A percentile compares a stretch with the other conserved stretches of the same genome.
Conservation (phyloP, 306 rosid genomes). For the Ceratonia siliqua region DNA sequence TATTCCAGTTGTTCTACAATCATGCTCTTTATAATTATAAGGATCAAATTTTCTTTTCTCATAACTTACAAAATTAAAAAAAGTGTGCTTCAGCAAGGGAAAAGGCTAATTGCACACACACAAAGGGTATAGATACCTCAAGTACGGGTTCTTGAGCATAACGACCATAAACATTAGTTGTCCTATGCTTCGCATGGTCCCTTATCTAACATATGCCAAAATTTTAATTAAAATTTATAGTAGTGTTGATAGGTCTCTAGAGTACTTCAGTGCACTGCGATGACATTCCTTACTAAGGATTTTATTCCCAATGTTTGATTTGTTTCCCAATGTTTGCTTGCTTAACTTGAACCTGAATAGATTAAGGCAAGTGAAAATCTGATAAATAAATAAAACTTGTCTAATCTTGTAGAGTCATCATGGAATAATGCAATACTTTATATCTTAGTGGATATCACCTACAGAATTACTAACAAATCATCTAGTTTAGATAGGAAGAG, state of each 20-base stretch:
- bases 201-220: conserved; percentile 71
- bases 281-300: conserved; percentile 53
- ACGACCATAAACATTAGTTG: conserved; percentile 48
- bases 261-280: conserved; percentile 21
- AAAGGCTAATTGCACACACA: neutral
- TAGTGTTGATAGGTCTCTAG: neutral
- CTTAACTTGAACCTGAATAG: conserved; percentile 53
- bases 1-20: neutral
- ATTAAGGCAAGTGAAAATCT: neutral
- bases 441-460: neutral
- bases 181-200: conserved; percentile 42
- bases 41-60: neutral
- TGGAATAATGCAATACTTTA: neutral
- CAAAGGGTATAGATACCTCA: conserved; percentile 59
- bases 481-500: neutral
- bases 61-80: neutral
- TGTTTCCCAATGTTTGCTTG: conserved; percentile 47
- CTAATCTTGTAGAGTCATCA: neutral
- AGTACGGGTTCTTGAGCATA: conserved; percentile 55
- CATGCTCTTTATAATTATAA: neutral
- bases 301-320: conserved; percentile 32
- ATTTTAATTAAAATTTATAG: conserved; percentile 38
- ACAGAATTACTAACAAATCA: neutral
- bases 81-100: neutral
- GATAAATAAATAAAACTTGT: neutral